Evolutionary conservation across 2,329 filamentous ascomycete species (phyloP).

Genomic region (Cladosporium cucumerinum): DNA sequence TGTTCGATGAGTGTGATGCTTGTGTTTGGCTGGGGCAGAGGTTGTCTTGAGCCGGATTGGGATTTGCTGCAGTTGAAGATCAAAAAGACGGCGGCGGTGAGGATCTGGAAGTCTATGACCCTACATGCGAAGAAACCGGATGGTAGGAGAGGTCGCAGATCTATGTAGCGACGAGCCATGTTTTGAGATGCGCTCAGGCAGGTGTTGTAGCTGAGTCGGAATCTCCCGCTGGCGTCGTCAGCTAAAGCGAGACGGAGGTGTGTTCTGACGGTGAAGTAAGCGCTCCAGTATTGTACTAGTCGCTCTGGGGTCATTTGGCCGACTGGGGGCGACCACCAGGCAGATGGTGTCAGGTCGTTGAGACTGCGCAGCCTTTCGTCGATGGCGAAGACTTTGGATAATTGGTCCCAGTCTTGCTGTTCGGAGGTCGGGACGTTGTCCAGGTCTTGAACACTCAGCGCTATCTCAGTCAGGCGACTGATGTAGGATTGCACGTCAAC

Average conservation of each 20-base stretch:
- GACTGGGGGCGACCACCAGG: constrained; percentile 23
- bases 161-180: constrained; percentile 23
- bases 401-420: constrained; percentile 9
- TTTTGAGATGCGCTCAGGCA: constrained; percentile 27
- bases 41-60: neutral
- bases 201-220: constrained; percentile 26
- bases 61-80: constrained; percentile 12
- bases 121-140: constrained; percentile 29
- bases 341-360: constrained; percentile 24
- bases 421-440: constrained; percentile 14
- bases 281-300: constrained; percentile 29
- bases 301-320: constrained; percentile 17
- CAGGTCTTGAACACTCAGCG: constrained; percentile 15
- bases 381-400: constrained; percentile 26
- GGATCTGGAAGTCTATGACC: constrained; percentile 29
- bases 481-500: constrained; percentile 17
- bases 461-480: constrained; percentile 19
- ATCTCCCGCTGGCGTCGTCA: constrained; percentile 25
- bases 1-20: constrained; percentile 17
- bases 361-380: constrained; percentile 29
- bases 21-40: neutral
- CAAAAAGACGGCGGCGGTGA: constrained; percentile 27
- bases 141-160: constrained; percentile 23
- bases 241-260: constrained; percentile 28
- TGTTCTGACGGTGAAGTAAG: constrained; percentile 27